These are phyloP conservation scores for Metrosideros polymorpha DNA, from an alignment of 441 rosid species.

Conservation along the genomic window DNA sequence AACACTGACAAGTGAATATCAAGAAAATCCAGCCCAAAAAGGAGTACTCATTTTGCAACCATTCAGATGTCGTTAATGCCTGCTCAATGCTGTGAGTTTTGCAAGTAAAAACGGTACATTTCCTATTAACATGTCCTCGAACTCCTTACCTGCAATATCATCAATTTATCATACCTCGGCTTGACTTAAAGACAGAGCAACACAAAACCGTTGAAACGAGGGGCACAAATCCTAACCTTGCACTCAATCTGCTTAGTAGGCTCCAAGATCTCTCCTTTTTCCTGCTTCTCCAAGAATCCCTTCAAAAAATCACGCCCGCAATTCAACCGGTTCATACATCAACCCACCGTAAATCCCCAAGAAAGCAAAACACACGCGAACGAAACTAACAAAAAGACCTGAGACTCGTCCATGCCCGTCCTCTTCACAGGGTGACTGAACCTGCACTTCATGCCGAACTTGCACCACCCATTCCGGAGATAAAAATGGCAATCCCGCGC, in stretches of 20 bases:
- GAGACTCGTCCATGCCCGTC: not conserved
- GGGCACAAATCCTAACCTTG: slow-evolving; percentile 17
- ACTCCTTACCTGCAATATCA: not conserved
- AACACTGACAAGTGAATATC: not conserved
- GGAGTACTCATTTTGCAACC: not conserved
- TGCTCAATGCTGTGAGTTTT: not conserved
- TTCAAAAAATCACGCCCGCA: not conserved
- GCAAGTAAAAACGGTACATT: not conserved
- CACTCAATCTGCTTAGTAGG: slow-evolving; percentile 11
- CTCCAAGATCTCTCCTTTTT: not conserved
- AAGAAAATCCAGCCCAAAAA: not conserved
- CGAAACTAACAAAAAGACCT: not conserved
- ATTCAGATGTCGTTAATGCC: not conserved
- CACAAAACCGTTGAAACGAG: not conserved
- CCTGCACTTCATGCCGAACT: slow-evolving; percentile 17
- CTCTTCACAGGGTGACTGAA: slow-evolving; percentile 16
- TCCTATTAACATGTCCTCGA: not conserved
- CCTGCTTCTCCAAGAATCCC: slow-evolving; percentile 7
- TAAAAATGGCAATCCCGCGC: slow-evolving; percentile 18
- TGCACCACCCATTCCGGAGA: slow-evolving; percentile 17
- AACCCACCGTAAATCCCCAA: not conserved
- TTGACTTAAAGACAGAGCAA: not conserved
- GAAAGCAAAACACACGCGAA: not conserved
- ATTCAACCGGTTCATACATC: not conserved
- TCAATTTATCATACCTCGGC: not conserved